A percentile compares a stretch with the other conserved stretches of the same genome.
These are phyloP conservation scores for sweet orange (Citrus sinensis) DNA, from an alignment of 345 rosid species.

Conservation along the genomic window DVS_A1.0 CM039162.1:24638501-24639000, in stretches of 20 bases:
- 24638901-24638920: slow-evolving; percentile 43
- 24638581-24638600: too few relatives aligned
- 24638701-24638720: neutral
- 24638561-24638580: too few relatives aligned
- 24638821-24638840: slow-evolving; percentile 45
- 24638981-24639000: neutral
- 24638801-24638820: slow-evolving; percentile 33
- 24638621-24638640: too few relatives aligned
- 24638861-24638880: slow-evolving; percentile 51
- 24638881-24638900: slow-evolving; percentile 52
- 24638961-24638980: too few relatives aligned
- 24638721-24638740: slow-evolving; percentile 46
- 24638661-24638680: too few relatives aligned
- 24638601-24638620: too few relatives aligned
- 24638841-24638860: slow-evolving; percentile 31
- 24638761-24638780: slow-evolving; percentile 41
- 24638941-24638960: too few relatives aligned
- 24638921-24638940: slow-evolving; percentile 19
- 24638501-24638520: too few relatives aligned
- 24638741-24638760: slow-evolving; percentile 44
- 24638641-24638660: too few relatives aligned
- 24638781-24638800: slow-evolving; percentile 23
- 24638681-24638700: too few relatives aligned
- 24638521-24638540: too few relatives aligned
- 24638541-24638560: too few relatives aligned